A percentile compares a stretch with the other conserved stretches of the same genome.
Conservation (phyloP, 2,329 filamentous ascomycete species). For the Cryphonectria carpinicola region DNA sequence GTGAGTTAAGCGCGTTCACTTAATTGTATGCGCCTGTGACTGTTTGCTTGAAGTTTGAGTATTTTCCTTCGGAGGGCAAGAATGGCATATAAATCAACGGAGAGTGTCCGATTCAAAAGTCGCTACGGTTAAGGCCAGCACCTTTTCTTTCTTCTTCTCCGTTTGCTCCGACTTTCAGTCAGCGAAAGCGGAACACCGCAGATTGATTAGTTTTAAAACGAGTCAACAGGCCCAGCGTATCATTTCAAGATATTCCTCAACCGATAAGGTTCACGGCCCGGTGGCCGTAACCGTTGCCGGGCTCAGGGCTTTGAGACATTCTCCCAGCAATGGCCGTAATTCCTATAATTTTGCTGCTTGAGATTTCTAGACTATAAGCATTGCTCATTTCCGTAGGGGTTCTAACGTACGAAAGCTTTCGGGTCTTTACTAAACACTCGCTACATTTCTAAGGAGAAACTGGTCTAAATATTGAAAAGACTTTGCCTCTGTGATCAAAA, state of each 20-base stretch:
- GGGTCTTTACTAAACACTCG: neutral
- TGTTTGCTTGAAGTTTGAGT: neutral
- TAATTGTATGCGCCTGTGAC: neutral
- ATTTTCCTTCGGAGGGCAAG: neutral
- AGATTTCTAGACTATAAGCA: neutral
- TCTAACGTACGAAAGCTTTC: neutral
- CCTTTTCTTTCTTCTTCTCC: neutral
- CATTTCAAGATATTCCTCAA: neutral
- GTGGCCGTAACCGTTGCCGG: neutral
- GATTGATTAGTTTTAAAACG: neutral
- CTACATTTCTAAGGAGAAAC: neutral
- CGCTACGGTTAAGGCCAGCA: neutral
- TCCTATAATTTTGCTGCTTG: neutral
- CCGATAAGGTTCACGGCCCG: constrained; percentile 3
- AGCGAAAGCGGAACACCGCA: neutral
- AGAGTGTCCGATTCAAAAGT: neutral
- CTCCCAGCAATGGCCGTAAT: neutral
- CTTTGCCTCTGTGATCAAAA: neutral
- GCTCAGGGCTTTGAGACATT: neutral
- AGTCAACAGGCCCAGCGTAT: neutral
- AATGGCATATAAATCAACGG: neutral
- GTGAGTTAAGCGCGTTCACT: neutral
- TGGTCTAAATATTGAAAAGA: neutral
- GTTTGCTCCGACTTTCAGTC: neutral
- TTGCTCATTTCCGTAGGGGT: neutral